Evolutionary conservation across 73 alveolate species (phyloP), one percentile per base, ranked within the genome.

Genomic region (Halteria grandinella): DNA sequence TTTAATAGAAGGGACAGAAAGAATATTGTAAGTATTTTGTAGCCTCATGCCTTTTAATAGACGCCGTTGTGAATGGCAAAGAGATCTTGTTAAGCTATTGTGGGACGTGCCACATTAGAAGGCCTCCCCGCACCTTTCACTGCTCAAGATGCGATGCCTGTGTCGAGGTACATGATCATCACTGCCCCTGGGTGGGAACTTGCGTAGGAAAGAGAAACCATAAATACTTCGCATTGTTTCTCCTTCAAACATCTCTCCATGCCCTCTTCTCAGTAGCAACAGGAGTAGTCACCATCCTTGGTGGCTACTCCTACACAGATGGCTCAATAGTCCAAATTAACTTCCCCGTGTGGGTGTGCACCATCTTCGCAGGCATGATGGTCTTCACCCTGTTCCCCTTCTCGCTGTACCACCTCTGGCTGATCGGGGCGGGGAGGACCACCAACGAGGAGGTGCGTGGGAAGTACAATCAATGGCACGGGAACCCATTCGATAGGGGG

Each of bases 141-240:
- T 75, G 87, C 54, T 32, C 52, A 4, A 34, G 59, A 20, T 75
- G 87, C 57, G 36, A 75, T 41, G 78, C 40, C 2, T 75, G 87
- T 32, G 45, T 75, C 55, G 78, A 55, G 20, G 45, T 52, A 0
- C 87, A 75, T 75, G 87, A 75, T 36, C 87, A 75, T 57, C 87
- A 75, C 43, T 75, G 87, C 37, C 87, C 87, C 2, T 75, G 87
- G 87, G 63, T 75, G 36, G 87, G 87, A 32, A 15, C 36, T 23
- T 75, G 87, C 74, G 34, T 75, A 2, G 87, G 87, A 15, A 21
- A 75, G 40, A 55, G 87, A 40, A 75, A 75, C 57, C 58, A 57
- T 20, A 55, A 40, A 29, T 40, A 55, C 34, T 75, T 75, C 31
- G 44, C 43, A n/a, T 2, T 75, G 23, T 75, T 55, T 29, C 18